Conservation (phyloP, 257 asterid species). For the Solanum etuberosum region DNA sequence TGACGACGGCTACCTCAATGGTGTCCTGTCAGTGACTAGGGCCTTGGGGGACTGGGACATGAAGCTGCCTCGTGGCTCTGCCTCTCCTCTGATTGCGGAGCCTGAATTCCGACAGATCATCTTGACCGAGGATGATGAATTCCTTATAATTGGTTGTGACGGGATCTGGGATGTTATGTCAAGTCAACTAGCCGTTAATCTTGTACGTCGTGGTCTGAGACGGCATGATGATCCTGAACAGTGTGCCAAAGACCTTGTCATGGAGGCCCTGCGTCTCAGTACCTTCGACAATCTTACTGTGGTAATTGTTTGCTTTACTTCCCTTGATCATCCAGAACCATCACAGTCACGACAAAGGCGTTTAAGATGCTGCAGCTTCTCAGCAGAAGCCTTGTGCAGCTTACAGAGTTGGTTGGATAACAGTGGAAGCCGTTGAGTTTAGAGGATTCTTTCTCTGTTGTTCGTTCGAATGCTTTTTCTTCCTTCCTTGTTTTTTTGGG, state of each 20-base stretch:
- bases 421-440: slow-evolving; percentile 14
- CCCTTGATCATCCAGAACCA: slow-evolving; percentile 31
- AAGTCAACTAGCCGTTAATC: slow-evolving; percentile 72
- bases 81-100: slow-evolving; percentile 72
- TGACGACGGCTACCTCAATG: slow-evolving; percentile 70
- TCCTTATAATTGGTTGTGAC: slow-evolving; percentile 78
- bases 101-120: slow-evolving; percentile 50
- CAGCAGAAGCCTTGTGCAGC: slow-evolving; percentile 66
- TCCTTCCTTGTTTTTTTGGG: neutral
- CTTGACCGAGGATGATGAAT: slow-evolving; percentile 65
- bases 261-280: slow-evolving; percentile 63
- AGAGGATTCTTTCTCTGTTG: slow-evolving; percentile 1
- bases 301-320: slow-evolving; percentile 45
- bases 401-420: slow-evolving; percentile 45
- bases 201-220: slow-evolving; percentile 58
- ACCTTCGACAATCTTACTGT: slow-evolving; percentile 77
- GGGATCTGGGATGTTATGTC: slow-evolving; percentile 85
- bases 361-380: slow-evolving; percentile 52
- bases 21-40: slow-evolving; percentile 63
- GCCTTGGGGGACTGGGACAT: slow-evolving; percentile 92
- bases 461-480: neutral
- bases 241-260: slow-evolving; percentile 73
- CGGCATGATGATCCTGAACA: slow-evolving; percentile 79
- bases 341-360: slow-evolving; percentile 22
- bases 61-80: slow-evolving; percentile 67